A percentile compares a stretch with the other conserved stretches of the same genome.
Evolutionary conservation across 129 eudicot species (phyloP).

Genomic region (Flaveria trinervia): DNA sequence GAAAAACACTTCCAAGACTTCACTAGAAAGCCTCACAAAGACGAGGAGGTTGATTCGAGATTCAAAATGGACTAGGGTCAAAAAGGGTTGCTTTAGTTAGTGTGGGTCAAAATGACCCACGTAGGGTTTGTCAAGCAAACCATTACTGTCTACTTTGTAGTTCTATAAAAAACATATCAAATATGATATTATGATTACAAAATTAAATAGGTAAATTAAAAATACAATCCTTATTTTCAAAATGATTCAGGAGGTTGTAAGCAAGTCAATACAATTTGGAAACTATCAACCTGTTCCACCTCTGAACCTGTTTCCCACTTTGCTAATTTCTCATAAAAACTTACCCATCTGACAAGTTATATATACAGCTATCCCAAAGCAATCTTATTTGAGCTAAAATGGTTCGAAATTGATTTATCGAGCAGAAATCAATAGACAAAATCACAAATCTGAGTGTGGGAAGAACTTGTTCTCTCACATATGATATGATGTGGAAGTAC

Average conservation of each 20-base stretch:
- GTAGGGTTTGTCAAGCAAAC: not conserved
- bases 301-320: not conserved
- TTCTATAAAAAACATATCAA: too few relatives aligned
- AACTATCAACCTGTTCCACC: not conserved
- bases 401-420: not conserved
- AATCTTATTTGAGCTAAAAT: not conserved
- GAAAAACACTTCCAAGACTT: not conserved
- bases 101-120: not conserved
- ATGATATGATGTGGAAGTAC: not conserved
- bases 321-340: too few relatives aligned
- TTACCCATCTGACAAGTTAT: too few relatives aligned
- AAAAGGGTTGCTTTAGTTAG: not conserved
- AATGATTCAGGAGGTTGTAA: not conserved
- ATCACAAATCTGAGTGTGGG: not conserved
- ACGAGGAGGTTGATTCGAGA: not conserved
- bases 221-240: not conserved
- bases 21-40: not conserved
- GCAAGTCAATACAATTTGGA: not conserved
- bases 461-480: slow-evolving; percentile 2
- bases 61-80: not conserved
- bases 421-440: not conserved
- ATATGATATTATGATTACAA: not conserved
- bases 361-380: not conserved
- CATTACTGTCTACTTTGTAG: not conserved
- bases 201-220: not conserved